Conservation (phyloP, 257 asterid species). For the Ophiorrhiza pumila region DNA sequence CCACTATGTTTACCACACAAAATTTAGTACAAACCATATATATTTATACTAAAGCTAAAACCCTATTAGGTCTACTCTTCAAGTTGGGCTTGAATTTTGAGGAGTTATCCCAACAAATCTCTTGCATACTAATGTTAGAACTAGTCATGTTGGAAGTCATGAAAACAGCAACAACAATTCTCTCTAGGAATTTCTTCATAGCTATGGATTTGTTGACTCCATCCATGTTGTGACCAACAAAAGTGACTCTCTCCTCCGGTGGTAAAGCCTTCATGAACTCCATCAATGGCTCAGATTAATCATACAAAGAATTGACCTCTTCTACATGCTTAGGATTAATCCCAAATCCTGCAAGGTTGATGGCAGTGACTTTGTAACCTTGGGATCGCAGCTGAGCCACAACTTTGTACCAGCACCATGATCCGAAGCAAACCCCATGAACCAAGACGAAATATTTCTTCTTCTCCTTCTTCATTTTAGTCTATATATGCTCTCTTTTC, state of each 20-base stretch:
- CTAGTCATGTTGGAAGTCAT: constrained; percentile 24
- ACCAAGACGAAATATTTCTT: constrained; percentile 34
- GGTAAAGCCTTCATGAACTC: constrained; percentile 32
- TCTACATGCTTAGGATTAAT: constrained; percentile 23
- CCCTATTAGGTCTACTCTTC: no score
- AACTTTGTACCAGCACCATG: constrained; percentile 53
- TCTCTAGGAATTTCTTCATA: constrained; percentile 34
- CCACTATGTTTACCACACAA: no score
- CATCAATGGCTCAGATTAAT: constrained; percentile 31
- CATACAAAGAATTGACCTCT: constrained; percentile 28
- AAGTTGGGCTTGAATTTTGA: no score
- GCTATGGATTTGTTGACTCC: constrained; percentile 33
- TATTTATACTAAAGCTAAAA: no score
- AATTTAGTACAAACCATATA: no score
- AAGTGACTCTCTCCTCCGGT: constrained; percentile 28
- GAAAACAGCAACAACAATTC: constrained; percentile 36
- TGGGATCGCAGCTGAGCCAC: constrained; percentile 27
- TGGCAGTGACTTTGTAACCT: constrained; percentile 38
- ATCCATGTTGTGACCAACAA: constrained; percentile 43
- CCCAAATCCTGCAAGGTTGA: constrained; percentile 47
- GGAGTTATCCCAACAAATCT: no score
- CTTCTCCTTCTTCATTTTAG: no score
- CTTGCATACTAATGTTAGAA: no score
- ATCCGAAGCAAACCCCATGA: constrained; percentile 44
- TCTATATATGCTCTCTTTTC: no score